Conservation (phyloP, 495 filamentous ascomycete genomes). For the Aspergillus nidulans region DNA sequence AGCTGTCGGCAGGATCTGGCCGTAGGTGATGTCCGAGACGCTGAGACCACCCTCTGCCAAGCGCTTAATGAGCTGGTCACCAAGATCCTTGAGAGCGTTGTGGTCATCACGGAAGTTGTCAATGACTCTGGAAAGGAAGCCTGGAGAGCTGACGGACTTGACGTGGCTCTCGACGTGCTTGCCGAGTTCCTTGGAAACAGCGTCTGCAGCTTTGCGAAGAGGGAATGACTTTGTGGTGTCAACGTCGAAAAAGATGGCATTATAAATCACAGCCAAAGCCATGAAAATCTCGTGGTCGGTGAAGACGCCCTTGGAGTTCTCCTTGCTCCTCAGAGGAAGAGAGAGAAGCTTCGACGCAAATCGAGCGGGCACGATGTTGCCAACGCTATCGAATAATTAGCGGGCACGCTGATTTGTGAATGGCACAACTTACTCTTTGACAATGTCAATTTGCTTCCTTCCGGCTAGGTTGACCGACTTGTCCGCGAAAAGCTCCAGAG, state of each 20-base stretch:
- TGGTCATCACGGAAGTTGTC: constrained; percentile 52
- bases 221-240: constrained; percentile 50
- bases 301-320: constrained; percentile 65
- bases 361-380: constrained; percentile 66
- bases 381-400: constrained; percentile 39
- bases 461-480: constrained; percentile 57
- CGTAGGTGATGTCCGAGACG: constrained; percentile 67
- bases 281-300: constrained; percentile 76
- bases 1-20: constrained; percentile 61
- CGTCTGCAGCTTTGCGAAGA: constrained; percentile 57
- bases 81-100: constrained; percentile 58
- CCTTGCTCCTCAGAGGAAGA: constrained; percentile 67
- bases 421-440: constrained; percentile 64
- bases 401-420: background rate
- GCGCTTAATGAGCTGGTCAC: constrained; percentile 63
- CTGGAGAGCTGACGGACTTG: constrained; percentile 56
- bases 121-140: constrained; percentile 53
- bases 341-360: constrained; percentile 71
- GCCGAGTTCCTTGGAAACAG: constrained; percentile 59
- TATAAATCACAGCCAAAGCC: constrained; percentile 64
- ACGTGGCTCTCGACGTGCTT: constrained; percentile 58
- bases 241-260: constrained; percentile 51
- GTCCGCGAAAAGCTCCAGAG: constrained; percentile 57
- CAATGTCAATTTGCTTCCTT: constrained; percentile 67
- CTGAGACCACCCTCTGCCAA: constrained; percentile 62